phyloP scores from a whole-genome alignment of 129 eudicot species.

The Centrapalus pauciflorus region DNA sequence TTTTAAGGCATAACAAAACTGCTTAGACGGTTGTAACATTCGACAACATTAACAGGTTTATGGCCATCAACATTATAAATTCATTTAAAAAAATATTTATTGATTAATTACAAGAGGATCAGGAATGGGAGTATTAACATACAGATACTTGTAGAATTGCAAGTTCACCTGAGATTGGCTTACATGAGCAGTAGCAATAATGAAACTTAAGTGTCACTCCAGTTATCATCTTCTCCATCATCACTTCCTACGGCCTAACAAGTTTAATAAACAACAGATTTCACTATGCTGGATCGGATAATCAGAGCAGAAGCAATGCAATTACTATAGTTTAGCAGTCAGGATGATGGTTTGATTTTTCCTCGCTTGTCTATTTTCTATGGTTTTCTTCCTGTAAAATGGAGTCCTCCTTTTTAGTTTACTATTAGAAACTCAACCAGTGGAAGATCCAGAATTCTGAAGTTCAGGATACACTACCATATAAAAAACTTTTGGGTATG shows the following conservation, averaged over 20 bases:
- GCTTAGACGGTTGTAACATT: background rate
- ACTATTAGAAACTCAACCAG: too few relatives aligned
- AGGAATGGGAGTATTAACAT: conserved; percentile 25
- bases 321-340: background rate
- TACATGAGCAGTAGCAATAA: conserved; percentile 3
- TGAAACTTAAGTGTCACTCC: conserved; percentile 36
- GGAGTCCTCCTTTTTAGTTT: too few relatives aligned
- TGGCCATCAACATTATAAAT: conserved; percentile 11
- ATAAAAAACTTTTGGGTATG: too few relatives aligned
- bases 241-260: conserved; percentile 44
- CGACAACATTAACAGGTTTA: conserved; percentile 5
- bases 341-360: background rate
- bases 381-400: background rate
- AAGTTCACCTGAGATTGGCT: conserved; percentile 13
- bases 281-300: background rate
- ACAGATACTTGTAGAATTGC: conserved; percentile 12
- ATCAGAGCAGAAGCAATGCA: background rate
- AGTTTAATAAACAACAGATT: background rate
- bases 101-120: conserved; percentile 13
- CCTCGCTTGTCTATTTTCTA: background rate
- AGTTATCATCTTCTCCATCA: conserved; percentile 35
- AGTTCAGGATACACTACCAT: too few relatives aligned
- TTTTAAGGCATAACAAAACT: background rate
- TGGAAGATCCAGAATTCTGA: too few relatives aligned
- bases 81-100: conserved; percentile 2